phyloP scores from a whole-genome alignment of 1,139 yeast genomes.

The Saccharomycopsis hybrid region DNA sequence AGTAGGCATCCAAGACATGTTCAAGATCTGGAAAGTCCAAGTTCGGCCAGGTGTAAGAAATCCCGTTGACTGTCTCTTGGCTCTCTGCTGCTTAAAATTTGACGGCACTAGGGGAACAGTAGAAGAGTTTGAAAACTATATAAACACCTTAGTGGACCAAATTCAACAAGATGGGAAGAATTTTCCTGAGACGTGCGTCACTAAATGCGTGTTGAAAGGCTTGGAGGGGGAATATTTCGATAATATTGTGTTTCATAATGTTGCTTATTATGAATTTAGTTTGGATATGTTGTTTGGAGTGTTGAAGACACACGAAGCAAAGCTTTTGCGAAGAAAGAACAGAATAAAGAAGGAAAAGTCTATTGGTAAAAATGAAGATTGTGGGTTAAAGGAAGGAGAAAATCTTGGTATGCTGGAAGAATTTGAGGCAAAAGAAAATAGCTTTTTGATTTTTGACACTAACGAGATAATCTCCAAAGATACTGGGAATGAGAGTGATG shows the following conservation, averaged over 20 bases:
- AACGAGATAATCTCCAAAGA: no score
- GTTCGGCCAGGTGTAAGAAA: not conserved
- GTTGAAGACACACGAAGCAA: not conserved
- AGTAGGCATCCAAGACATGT: no score
- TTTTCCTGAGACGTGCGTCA: not conserved
- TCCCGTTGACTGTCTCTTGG: not conserved
- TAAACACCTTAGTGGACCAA: no score
- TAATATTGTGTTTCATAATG: no score
- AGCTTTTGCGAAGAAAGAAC: not conserved
- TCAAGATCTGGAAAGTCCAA: not conserved
- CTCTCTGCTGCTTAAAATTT: not conserved
- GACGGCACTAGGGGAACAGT: not conserved
- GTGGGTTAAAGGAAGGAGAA: no score
- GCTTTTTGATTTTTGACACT: no score
- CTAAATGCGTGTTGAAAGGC: no score
- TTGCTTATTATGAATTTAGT: not conserved
- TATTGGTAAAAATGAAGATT: not conserved
- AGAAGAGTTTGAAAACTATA: no score
- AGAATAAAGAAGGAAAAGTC: not conserved
- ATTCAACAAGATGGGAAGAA: not conserved
- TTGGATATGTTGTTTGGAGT: not conserved
- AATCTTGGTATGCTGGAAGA: no score
- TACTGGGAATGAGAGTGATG: no score
- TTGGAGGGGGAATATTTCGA: no score
- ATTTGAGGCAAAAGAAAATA: no score